Percentiles rank a stretch among this genome's conserved stretches.
Evolutionary conservation across 352 stramenopile genomes (phyloP).

Genomic region (Globisporangium cystogenes): DNA sequence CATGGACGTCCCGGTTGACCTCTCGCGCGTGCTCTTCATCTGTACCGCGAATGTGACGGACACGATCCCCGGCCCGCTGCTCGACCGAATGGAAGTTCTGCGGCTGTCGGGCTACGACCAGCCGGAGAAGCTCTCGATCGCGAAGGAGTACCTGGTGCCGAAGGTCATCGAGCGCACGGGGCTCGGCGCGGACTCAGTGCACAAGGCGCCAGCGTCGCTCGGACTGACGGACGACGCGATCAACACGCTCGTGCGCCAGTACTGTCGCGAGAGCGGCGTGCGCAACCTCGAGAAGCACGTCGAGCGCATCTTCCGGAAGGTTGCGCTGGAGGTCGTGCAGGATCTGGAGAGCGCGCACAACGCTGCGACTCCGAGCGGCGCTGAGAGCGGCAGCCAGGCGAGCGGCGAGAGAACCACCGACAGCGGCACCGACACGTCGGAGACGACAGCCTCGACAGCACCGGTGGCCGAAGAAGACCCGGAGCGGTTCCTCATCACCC

Average conservation of each 20-base stretch:
- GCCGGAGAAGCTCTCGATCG: constrained; percentile 97
- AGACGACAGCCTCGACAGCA: too few relatives aligned
- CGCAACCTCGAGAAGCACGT: constrained; percentile 98
- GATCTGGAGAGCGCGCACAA: constrained; percentile 44
- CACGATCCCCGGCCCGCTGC: constrained; percentile 95
- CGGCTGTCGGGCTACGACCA: constrained; percentile 95
- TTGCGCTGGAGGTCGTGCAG: constrained; percentile 96
- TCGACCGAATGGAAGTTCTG: constrained; percentile 99
- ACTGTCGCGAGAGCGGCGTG: constrained; percentile 97
- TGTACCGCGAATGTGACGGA: constrained; percentile 97
- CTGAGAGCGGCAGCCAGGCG: constrained; percentile 28
- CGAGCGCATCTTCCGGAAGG: constrained; percentile 97
- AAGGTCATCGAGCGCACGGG: constrained; percentile 95
- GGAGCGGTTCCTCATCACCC: constrained; percentile 88
- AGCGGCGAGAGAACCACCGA: constrained; percentile 19
- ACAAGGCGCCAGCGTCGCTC: constrained; percentile 78
- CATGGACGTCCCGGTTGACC: constrained; percentile 97
- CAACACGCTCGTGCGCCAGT: constrained; percentile 82
- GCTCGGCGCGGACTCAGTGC: constrained; percentile 40
- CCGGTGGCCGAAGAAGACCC: constrained; percentile 19
- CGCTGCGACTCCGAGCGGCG: too few relatives aligned
- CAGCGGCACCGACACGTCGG: constrained; percentile 5
- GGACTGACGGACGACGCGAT: constrained; percentile 93
- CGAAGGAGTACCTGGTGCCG: constrained; percentile 96
- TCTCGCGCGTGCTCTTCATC: constrained; percentile 96